phyloP scores from a whole-genome alignment of 148 eudicot species.

The Mesembryanthemum crystallinum region DNA sequence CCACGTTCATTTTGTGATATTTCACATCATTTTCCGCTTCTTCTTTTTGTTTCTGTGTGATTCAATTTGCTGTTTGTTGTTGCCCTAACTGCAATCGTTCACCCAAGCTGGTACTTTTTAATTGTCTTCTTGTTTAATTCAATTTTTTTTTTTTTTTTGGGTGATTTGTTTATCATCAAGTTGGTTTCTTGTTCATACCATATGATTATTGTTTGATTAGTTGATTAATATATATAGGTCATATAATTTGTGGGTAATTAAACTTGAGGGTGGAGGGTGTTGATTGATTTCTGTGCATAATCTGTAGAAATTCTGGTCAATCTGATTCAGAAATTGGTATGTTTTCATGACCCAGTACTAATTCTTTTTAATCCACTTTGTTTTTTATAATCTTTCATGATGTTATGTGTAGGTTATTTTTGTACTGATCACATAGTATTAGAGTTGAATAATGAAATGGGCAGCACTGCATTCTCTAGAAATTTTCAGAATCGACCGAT shows the following conservation, averaged over 20 bases:
- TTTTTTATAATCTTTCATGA: background rate
- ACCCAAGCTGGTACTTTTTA: conserved; percentile 9
- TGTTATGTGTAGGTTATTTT: background rate
- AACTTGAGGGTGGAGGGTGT: background rate
- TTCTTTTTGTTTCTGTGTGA: conserved; percentile 9
- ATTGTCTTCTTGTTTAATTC: background rate
- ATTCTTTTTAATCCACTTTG: background rate
- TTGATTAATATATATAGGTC: background rate
- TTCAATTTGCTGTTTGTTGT: background rate
- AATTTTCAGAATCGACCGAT: background rate
- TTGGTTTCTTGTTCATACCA: conserved; percentile 10
- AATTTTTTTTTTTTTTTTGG: background rate
- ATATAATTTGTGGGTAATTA: background rate
- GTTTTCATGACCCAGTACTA: background rate
- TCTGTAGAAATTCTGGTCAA: conserved; percentile 1
- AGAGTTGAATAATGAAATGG: background rate
- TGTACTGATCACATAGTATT: background rate
- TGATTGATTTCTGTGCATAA: background rate
- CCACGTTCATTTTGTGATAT: conserved; percentile 26
- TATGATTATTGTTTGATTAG: background rate
- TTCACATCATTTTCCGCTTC: background rate
- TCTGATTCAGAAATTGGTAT: background rate
- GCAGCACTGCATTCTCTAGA: too few relatives aligned
- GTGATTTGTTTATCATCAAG: background rate
- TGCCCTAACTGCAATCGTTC: conserved; percentile 2